These are phyloP conservation scores for Stemphylium lycopersici DNA, from an alignment of 2,329 filamentous ascomycete species.

Conservation along the genomic window DNA sequence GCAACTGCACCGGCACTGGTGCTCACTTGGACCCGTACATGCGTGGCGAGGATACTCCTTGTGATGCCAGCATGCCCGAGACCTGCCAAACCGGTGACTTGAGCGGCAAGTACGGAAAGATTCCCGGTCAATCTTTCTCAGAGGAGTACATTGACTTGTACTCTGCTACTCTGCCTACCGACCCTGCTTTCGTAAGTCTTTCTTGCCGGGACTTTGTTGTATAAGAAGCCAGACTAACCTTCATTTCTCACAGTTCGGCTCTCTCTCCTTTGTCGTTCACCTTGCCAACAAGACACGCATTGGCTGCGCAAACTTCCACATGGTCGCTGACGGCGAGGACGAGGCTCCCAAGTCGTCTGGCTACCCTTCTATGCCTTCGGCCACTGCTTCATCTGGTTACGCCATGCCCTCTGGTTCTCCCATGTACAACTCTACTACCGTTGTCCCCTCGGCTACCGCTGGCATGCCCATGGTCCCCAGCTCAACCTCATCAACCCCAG, in stretches of 20 bases:
- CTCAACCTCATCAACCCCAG: conserved; percentile 14
- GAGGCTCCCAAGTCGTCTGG: not conserved
- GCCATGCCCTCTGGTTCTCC: conserved; percentile 10
- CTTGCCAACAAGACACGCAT: conserved; percentile 59
- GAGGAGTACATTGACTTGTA: conserved; percentile 40
- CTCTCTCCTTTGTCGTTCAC: conserved; percentile 62
- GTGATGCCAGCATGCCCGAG: conserved; percentile 45
- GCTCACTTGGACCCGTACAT: conserved; percentile 53
- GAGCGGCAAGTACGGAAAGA: conserved; percentile 54
- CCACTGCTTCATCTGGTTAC: conserved; percentile 3
- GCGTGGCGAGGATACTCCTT: conserved; percentile 47
- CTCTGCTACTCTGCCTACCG: conserved; percentile 46
- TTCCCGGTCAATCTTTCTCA: conserved; percentile 39
- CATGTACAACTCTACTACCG: conserved; percentile 18
- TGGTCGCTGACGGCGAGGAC: conserved; percentile 60
- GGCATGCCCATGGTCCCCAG: conserved; percentile 22
- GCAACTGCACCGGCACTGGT: conserved; percentile 53
- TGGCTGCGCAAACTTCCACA: conserved; percentile 63
- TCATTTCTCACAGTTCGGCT: conserved; percentile 49
- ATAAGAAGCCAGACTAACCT: not conserved
- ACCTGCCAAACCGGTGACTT: conserved; percentile 55
- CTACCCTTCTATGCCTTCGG: not conserved
- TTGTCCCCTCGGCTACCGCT: conserved; percentile 23
- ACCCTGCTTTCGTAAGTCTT: conserved; percentile 49
- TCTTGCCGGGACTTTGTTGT: no score